These are phyloP conservation scores for Phytophthora colocasiae DNA, from an alignment of 352 stramenopile genomes.

Conservation along the genomic window DNA sequence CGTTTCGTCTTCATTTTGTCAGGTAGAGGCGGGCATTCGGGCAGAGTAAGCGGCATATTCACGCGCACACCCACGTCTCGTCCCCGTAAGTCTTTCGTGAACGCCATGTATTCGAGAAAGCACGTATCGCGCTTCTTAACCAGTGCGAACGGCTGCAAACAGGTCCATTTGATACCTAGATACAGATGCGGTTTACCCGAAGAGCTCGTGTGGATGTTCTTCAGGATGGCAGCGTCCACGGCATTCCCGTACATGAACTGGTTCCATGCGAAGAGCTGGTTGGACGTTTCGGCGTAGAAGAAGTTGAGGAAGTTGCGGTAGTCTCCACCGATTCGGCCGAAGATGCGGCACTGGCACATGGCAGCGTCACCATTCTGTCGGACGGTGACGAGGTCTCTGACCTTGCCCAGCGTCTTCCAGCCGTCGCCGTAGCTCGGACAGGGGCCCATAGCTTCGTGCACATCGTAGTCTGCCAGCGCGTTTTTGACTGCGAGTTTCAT, in stretches of 20 bases:
- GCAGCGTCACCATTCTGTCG: constrained; percentile 23
- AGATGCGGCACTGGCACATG: constrained; percentile 53
- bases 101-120: constrained; percentile 79
- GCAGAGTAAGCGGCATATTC: constrained; percentile 58
- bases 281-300: constrained; percentile 63
- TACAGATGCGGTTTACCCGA: constrained; percentile 56
- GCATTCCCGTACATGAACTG: constrained; percentile 66
- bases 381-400: constrained; percentile 39
- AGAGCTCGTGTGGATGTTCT: constrained; percentile 67
- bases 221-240: constrained; percentile 67
- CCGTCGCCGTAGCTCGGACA: constrained; percentile 27
- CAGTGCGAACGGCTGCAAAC: constrained; percentile 61
- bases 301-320: constrained; percentile 75
- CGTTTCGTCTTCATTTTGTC: constrained; percentile 58
- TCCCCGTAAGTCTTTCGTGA: constrained; percentile 58
- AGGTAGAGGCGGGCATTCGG: constrained; percentile 59
- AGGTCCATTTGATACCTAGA: constrained; percentile 82
- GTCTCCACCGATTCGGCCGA: constrained; percentile 58
- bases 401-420: constrained; percentile 40
- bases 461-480: constrained; percentile 51
- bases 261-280: constrained; percentile 68
- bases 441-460: constrained; percentile 50
- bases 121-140: constrained; percentile 70
- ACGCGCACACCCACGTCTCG: constrained; percentile 71
- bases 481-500: constrained; percentile 44